Percentiles rank a stretch among this genome's conserved stretches.
phyloP scores from a whole-genome alignment of 78 protist species.

The Guillardia theta region DNA sequence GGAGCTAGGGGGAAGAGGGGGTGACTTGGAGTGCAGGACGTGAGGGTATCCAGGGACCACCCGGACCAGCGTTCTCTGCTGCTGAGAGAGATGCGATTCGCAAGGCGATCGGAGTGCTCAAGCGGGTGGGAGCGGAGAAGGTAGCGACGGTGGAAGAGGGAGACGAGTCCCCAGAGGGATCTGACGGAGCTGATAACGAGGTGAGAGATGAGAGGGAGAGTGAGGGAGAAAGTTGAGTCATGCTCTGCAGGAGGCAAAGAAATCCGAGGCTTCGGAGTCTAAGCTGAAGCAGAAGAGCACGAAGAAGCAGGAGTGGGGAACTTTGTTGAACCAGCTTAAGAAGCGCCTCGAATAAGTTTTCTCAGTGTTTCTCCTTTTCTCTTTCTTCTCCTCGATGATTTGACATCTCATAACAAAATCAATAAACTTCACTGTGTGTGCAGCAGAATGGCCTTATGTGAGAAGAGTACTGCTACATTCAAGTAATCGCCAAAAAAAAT shows the following conservation, averaged over 20 bases:
- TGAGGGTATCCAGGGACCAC: constrained; percentile 27
- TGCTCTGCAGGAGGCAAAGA: not conserved
- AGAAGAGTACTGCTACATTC: too few species aligned
- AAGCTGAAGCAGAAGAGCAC: not conserved
- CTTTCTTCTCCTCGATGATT: too few species aligned
- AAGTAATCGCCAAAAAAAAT: too few species aligned
- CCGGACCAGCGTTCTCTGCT: constrained; percentile 30
- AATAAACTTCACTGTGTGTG: too few species aligned
- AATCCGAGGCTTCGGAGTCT: not conserved
- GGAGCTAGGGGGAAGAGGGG: not conserved
- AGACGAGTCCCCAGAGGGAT: not conserved
- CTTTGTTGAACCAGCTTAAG: constrained; percentile 1
- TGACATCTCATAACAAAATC: too few species aligned
- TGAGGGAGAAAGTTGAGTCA: too few species aligned
- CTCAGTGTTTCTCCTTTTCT: too few species aligned
- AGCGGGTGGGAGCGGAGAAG: constrained; percentile 24
- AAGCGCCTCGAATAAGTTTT: not conserved
- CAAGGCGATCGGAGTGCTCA: constrained; percentile 31
- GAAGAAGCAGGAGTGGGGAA: not conserved
- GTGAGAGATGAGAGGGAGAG: not conserved
- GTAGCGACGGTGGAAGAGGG: not conserved
- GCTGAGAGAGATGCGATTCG: constrained; percentile 30
- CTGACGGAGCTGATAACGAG: not conserved
- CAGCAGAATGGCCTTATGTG: too few species aligned
- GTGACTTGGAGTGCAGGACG: too few species aligned